phyloP scores from a whole-genome alignment of 1,284 basidiomycete species.

The Testicularia cyperi region DNA sequence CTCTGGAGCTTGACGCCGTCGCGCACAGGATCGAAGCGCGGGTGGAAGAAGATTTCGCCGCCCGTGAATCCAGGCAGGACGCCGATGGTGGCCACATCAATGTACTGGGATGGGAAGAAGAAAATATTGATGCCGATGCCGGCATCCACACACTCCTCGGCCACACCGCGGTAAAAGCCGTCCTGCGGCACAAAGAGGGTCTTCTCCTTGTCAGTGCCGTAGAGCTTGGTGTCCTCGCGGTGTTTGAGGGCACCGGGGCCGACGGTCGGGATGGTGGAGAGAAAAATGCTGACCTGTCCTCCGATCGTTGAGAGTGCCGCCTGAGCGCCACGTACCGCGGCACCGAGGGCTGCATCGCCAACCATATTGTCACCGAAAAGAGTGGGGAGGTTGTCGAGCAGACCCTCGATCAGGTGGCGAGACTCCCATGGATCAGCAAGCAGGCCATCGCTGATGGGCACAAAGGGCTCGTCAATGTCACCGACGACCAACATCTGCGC shows the following conservation, averaged over 20 bases:
- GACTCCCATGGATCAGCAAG: constrained; percentile 77
- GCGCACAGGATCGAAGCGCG: constrained; percentile 75
- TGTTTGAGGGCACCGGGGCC: constrained; percentile 73
- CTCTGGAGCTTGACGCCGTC: constrained; percentile 72
- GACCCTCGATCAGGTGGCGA: constrained; percentile 67
- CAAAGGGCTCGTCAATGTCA: constrained; percentile 87
- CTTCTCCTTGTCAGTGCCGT: constrained; percentile 86
- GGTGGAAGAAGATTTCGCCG: constrained; percentile 91
- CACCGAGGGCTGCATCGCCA: constrained; percentile 73
- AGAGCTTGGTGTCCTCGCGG: constrained; percentile 71
- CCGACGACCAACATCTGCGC: constrained; percentile 80
- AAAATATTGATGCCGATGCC: constrained; percentile 91
- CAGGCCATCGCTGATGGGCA: constrained; percentile 75
- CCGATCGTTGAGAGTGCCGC: constrained; percentile 77
- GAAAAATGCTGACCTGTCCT: constrained; percentile 83
- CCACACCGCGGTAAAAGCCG: constrained; percentile 76
- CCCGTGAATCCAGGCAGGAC: constrained; percentile 75
- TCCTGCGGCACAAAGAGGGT: constrained; percentile 75
- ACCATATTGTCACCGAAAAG: constrained; percentile 67
- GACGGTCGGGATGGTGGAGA: constrained; percentile 73
- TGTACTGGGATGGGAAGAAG: constrained; percentile 77
- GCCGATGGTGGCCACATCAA: constrained; percentile 81
- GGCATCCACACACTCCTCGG: constrained; percentile 82
- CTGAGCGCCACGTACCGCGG: constrained; percentile 67
- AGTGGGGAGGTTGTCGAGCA: constrained; percentile 71